Percentiles rank a stretch among this genome's conserved stretches.
phyloP scores from a whole-genome alignment of 2,329 filamentous ascomycete species.

The Dactylonectria estremocensis region DNA sequence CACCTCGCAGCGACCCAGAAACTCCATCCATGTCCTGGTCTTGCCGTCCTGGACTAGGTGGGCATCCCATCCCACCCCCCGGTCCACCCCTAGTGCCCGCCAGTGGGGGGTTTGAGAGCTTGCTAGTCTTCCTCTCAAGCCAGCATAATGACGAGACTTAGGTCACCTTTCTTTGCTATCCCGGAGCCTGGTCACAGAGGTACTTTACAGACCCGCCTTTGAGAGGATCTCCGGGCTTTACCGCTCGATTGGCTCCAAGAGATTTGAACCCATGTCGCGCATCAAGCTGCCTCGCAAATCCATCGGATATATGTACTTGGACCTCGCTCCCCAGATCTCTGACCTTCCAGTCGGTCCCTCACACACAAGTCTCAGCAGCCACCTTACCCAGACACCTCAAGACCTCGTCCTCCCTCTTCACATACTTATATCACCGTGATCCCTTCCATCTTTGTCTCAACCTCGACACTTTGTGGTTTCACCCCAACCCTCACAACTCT shows the following conservation, averaged over 20 bases:
- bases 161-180: conserved; percentile 46
- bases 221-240: conserved; percentile 50
- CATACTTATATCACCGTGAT: conserved; percentile 37
- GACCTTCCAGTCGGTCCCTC: conserved; percentile 40
- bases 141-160: conserved; percentile 49
- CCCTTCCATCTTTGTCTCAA: conserved; percentile 24
- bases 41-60: conserved; percentile 37
- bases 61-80: conserved; percentile 35
- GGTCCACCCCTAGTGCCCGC: conserved; percentile 32
- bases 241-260: conserved; percentile 52
- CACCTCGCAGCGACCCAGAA: conserved; percentile 45
- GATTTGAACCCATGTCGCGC: conserved; percentile 50
- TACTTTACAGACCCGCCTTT: conserved; percentile 41
- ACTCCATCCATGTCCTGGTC: conserved; percentile 41
- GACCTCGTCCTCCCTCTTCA: conserved; percentile 37
- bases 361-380: conserved; percentile 45
- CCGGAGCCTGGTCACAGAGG: conserved; percentile 45
- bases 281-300: conserved; percentile 44
- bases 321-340: conserved; percentile 46
- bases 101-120: conserved; percentile 42
- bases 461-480: conserved; percentile 27
- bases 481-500: conserved; percentile 26
- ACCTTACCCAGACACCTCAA: conserved; percentile 31
- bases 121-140: conserved; percentile 38
- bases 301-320: conserved; percentile 49